Evolutionary conservation across 257 asterid genomes (phyloP), one percentile per base, ranked within the genome.

Genomic region (Solanum arcanum): DNA sequence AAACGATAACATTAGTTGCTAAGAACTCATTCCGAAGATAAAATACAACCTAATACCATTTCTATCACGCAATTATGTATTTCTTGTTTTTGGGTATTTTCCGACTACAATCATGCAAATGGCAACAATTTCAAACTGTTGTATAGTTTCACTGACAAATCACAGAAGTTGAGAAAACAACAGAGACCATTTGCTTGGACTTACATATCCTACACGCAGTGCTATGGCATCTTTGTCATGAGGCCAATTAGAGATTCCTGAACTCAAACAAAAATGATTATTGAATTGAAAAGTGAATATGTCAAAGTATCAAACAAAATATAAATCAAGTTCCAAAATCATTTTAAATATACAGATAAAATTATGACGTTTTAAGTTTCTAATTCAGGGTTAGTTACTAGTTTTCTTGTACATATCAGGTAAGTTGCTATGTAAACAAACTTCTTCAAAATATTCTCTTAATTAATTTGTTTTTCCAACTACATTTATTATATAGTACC

Each of bases 131-230:
- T 44, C 60, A 13, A n/a, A 7, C 39, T 76, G 37, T 42, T 23
- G 83, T 76, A n/a, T n/a, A 42, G 83, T 76, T 75, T 21, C 23
- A 76, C 12, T 37, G 82, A 74, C 31, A 74, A 74, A 74, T 76
- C 23, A 41, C 37, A n/a, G 31, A 42, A 42, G 60, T n/a, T 42
- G 60, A 76, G 37, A 76, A 42, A 42, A 76, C 83, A 76, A 25
- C 37, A 25, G 37, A 76, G 83, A 76, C 83, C 37, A 76, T 81
- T 16, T 49, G 20, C 52, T 83, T 84, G 89, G 86, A 86, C 95
- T 72, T 93, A 95, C 98, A 90, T 94, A 91, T 91, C 98, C 98
- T 86, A 95, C 84, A 75, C 98, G 98, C 90, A 95, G 90, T 83
- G 49, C 83, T 68, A 89, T 91, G 78, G 98, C 98, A 85, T 95